phyloP scores from a whole-genome alignment of 2,329 filamentous ascomycete genomes.

The Monosporascus sp. region DNA sequence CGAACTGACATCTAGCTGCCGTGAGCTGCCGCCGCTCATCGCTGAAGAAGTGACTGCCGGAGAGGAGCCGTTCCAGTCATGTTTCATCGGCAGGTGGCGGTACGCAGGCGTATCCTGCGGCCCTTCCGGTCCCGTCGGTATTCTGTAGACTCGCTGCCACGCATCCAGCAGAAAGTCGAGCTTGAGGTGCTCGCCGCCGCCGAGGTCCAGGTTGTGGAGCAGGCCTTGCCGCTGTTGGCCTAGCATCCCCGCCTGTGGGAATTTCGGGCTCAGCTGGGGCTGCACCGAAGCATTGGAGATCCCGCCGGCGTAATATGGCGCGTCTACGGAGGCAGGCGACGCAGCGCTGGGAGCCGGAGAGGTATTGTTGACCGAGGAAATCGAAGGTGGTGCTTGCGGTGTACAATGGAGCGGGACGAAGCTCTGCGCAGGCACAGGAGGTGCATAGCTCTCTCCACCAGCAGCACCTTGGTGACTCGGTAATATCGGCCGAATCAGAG shows the following conservation, averaged over 20 bases:
- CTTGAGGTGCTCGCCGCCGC: constrained; percentile 58
- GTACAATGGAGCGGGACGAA: constrained; percentile 15
- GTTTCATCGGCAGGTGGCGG: constrained; percentile 45
- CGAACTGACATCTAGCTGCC: constrained; percentile 6
- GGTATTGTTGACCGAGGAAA: constrained; percentile 26
- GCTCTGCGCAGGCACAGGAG: constrained; percentile 6
- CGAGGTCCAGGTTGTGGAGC: constrained; percentile 54
- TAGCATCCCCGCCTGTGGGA: constrained; percentile 26
- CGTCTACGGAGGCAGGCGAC: constrained; percentile 3
- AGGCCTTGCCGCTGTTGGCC: constrained; percentile 46
- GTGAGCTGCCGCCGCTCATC: constrained; percentile 2
- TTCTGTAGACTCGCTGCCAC: constrained; percentile 48
- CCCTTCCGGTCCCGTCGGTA: constrained; percentile 45
- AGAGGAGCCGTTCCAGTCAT: constrained; percentile 38
- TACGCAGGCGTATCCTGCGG: constrained; percentile 40
- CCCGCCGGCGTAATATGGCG: background rate
- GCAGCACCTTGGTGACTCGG: constrained; percentile 15
- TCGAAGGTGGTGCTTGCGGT: constrained; percentile 18
- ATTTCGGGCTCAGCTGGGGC: constrained; percentile 20
- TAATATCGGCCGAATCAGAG: constrained; percentile 57
- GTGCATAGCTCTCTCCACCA: background rate
- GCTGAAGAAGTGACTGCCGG: constrained; percentile 1
- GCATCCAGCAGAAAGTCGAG: constrained; percentile 68
- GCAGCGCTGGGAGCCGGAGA: constrained; percentile 36
- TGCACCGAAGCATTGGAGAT: constrained; percentile 1